These are phyloP conservation scores for Usnea hakonensis DNA, from an alignment of 495 filamentous ascomycete genomes.

Conservation along the genomic window DNA sequence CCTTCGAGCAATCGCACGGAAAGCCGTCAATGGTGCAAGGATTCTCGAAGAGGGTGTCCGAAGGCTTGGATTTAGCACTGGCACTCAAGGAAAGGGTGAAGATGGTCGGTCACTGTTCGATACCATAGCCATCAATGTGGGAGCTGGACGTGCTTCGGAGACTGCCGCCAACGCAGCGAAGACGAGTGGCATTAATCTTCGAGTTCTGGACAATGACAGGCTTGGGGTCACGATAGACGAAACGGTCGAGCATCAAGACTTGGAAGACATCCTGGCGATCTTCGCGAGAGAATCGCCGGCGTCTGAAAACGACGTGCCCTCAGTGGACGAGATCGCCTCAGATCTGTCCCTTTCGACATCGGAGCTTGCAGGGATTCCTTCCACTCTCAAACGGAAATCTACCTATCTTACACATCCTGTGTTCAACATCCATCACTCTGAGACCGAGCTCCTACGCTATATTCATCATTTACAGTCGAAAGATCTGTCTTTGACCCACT, in stretches of 20 bases:
- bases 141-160: slow-evolving; percentile 40
- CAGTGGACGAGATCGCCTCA: slow-evolving; percentile 31
- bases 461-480: slow-evolving; percentile 93
- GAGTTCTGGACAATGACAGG: slow-evolving; percentile 50
- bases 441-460: slow-evolving; percentile 92
- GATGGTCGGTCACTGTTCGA: slow-evolving; percentile 62
- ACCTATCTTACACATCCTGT: slow-evolving; percentile 83
- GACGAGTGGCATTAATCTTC: slow-evolving; percentile 53
- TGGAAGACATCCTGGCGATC: slow-evolving; percentile 52
- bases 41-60: slow-evolving; percentile 61
- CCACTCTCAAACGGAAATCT: slow-evolving; percentile 61
- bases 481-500: slow-evolving; percentile 90
- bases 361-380: slow-evolving; percentile 44
- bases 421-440: slow-evolving; percentile 95
- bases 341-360: slow-evolving; percentile 23
- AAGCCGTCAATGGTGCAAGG: slow-evolving; percentile 61
- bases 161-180: slow-evolving; percentile 45
- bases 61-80: slow-evolving; percentile 56
- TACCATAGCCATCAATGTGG: slow-evolving; percentile 64
- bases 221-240: slow-evolving; percentile 69
- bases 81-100: slow-evolving; percentile 46
- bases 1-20: slow-evolving; percentile 76
- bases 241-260: slow-evolving; percentile 54
- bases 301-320: slow-evolving; percentile 14
- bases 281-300: slow-evolving; percentile 41